These are phyloP conservation scores for Neurospora crassa DNA, from an alignment of 2,329 filamentous ascomycete species.

Conservation along the genomic window DNA sequence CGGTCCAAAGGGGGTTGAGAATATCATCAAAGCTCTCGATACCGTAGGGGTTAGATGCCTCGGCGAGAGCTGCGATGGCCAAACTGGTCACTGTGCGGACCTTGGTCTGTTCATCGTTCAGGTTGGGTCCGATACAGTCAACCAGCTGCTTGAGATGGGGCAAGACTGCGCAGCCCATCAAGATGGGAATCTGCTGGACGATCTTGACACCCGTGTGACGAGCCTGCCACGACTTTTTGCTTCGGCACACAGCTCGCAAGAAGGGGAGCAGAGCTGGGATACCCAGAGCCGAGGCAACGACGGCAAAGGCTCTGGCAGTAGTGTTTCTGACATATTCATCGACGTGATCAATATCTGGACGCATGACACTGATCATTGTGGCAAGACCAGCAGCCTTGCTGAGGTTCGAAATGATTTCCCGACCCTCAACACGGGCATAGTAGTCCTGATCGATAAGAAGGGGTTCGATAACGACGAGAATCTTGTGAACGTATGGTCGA, in stretches of 20 bases:
- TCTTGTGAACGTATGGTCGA: conserved; percentile 94
- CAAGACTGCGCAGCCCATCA: conserved; percentile 95
- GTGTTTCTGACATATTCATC: conserved; percentile 99
- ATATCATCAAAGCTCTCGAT: conserved; percentile 99
- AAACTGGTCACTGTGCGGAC: conserved; percentile 93
- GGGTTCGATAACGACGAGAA: conserved; percentile 97
- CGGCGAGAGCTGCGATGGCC: conserved; percentile 87
- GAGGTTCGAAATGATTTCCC: conserved; percentile 97
- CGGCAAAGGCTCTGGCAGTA: conserved; percentile 90
- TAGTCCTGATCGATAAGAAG: conserved; percentile 98
- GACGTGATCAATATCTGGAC: conserved; percentile 95
- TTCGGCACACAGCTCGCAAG: conserved; percentile 87
- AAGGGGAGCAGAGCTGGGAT: conserved; percentile 94
- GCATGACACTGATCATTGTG: conserved; percentile 99
- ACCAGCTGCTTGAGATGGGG: conserved; percentile 93
- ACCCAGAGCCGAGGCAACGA: conserved; percentile 90
- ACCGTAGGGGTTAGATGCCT: conserved; percentile 95
- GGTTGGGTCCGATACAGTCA: conserved; percentile 89
- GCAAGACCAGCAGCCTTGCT: conserved; percentile 93
- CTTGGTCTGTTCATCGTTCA: conserved; percentile 97
- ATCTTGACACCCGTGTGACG: conserved; percentile 98
- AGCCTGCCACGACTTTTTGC: conserved; percentile 98
- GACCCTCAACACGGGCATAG: conserved; percentile 94
- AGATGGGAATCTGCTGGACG: conserved; percentile 94
- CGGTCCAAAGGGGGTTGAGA: conserved; percentile 93